Evolutionary conservation across 225 moss, liverwort and hornwort species (phyloP).

Genomic region (Thuidium tamariscinum): DNA sequence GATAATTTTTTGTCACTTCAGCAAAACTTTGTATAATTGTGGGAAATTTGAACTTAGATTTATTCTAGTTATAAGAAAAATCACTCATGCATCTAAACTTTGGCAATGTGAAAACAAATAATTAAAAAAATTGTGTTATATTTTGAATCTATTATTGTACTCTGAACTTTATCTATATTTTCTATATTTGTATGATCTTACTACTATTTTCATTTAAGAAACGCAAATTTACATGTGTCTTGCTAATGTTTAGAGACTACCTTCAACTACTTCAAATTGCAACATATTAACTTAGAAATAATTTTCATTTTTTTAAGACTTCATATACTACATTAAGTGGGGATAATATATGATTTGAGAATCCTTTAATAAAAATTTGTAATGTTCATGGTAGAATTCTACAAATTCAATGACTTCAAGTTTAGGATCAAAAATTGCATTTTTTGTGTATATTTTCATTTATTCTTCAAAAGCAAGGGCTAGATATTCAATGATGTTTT

Average conservation of each 20-base stretch:
- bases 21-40: fast-evolving
- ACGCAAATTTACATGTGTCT: background rate
- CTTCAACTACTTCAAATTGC: background rate
- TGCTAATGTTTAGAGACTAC: background rate
- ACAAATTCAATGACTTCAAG: background rate
- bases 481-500: background rate
- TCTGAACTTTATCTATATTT: background rate
- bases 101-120: too few relatives aligned
- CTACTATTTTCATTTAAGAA: background rate
- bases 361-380: background rate
- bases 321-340: background rate
- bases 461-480: background rate
- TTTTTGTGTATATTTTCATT: background rate
- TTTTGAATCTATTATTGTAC: background rate
- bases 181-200: background rate
- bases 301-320: background rate
- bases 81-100: too few relatives aligned
- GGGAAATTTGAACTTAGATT: fast-evolving
- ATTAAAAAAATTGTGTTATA: background rate
- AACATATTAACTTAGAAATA: background rate
- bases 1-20: fast-evolving
- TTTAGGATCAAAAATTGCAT: fast-evolving
- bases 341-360: too few relatives aligned
- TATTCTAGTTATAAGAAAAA: too few relatives aligned
- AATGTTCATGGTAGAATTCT: background rate